Conservation (phyloP, 495 filamentous ascomycete genomes). For the Lasiosphaeria ovina region DNA sequence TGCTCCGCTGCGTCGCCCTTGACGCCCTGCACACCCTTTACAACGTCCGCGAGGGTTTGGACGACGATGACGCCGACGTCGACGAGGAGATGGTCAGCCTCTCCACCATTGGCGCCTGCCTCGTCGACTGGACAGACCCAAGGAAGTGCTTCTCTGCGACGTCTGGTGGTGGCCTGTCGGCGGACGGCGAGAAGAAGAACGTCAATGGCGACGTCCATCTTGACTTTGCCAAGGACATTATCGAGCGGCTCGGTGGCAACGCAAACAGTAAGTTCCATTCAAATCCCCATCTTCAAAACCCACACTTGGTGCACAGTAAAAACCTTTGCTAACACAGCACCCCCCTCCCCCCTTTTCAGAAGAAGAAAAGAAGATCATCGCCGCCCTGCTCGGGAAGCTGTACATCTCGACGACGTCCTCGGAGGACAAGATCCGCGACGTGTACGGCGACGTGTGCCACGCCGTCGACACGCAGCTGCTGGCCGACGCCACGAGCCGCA, state of each 20-base stretch:
- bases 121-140: conserved; percentile 96
- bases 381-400: conserved; percentile 77
- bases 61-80: conserved; percentile 76
- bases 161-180: conserved; percentile 33
- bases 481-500: conserved; percentile 67
- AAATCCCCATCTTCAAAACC: conserved; percentile 24
- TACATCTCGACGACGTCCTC: conserved; percentile 64
- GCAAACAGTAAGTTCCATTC: conserved; percentile 57
- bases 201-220: conserved; percentile 68
- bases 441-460: conserved; percentile 57
- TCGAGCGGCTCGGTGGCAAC: conserved; percentile 55
- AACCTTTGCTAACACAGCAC: conserved; percentile 32
- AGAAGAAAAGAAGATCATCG: conserved; percentile 82
- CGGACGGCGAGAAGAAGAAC: conserved; percentile 57
- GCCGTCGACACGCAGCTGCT: conserved; percentile 71
- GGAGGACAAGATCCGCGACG: conserved; percentile 45
- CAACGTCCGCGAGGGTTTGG: conserved; percentile 65
- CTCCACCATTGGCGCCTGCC: conserved; percentile 68
- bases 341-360: conserved; percentile 36
- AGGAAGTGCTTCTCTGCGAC: conserved; percentile 75
- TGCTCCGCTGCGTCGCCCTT: conserved; percentile 70
- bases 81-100: conserved; percentile 79
- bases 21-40: conserved; percentile 64
- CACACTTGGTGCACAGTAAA: conserved; percentile 22
- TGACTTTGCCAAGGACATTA: conserved; percentile 59